Percentiles rank a stretch among this genome's conserved stretches.
phyloP scores from a whole-genome alignment of 306 rosid genomes.

The Trifolium dubium region DNA sequence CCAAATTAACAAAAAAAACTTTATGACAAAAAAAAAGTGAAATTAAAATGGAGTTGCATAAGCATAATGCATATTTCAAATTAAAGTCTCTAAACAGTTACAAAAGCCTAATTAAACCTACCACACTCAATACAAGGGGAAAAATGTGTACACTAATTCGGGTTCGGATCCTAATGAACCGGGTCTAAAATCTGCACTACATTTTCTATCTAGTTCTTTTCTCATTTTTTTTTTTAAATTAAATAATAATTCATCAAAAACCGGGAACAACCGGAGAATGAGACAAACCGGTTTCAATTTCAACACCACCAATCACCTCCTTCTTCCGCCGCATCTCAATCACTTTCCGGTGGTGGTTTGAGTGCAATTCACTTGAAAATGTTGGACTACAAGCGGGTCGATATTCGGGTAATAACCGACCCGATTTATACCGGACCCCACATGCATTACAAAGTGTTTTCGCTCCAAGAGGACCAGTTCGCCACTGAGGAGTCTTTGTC shows the following conservation, averaged over 20 bases:
- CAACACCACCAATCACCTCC: conserved; percentile 43
- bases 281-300: conserved; percentile 44
- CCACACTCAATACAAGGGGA: conserved; percentile 49
- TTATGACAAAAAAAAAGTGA: not conserved
- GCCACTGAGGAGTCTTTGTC: conserved; percentile 97
- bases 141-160: conserved; percentile 53
- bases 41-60: not conserved
- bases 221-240: not conserved
- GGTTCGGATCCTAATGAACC: conserved; percentile 55
- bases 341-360: conserved; percentile 97
- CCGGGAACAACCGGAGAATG: conserved; percentile 50
- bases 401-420: conserved; percentile 88
- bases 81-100: conserved; percentile 52
- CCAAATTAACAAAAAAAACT: not conserved
- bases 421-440: conserved; percentile 91
- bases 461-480: conserved; percentile 90
- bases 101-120: conserved; percentile 51
- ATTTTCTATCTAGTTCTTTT: not conserved
- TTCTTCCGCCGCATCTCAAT: conserved; percentile 93
- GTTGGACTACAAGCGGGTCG: conserved; percentile 99
- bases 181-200: conserved; percentile 41
- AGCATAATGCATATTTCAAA: conserved; percentile 1
- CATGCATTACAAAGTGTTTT: conserved; percentile 90
- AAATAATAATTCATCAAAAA: conserved; percentile 50
- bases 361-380: conserved; percentile 78